Conservation (phyloP, 768 basidiomycete species). For the Holtermannia corniformis region DNA sequence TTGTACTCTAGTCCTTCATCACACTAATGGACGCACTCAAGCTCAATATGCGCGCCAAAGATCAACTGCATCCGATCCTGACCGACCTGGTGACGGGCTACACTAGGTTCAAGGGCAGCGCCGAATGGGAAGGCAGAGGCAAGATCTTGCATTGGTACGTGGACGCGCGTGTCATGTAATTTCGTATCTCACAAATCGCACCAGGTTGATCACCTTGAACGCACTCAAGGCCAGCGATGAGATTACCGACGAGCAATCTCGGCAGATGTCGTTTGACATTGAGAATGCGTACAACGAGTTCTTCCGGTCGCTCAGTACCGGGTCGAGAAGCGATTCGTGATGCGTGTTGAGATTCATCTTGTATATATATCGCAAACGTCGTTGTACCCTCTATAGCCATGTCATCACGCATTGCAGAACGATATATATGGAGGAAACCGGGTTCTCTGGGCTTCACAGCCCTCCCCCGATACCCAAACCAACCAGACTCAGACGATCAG, state of each 20-base stretch:
- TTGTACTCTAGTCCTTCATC: conserved; percentile 66
- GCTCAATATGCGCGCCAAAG: conserved; percentile 85
- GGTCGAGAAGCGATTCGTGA: background rate
- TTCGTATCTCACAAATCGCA: background rate
- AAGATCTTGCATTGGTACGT: conserved; percentile 80
- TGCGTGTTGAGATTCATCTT: too few species aligned
- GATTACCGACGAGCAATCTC: conserved; percentile 84
- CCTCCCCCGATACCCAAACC: background rate
- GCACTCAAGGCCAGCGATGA: conserved; percentile 96
- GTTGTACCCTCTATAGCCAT: too few species aligned
- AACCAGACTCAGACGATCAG: background rate
- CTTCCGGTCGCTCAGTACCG: conserved; percentile 46
- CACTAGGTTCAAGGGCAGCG: conserved; percentile 85
- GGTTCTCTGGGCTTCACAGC: background rate
- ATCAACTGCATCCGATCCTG: conserved; percentile 86
- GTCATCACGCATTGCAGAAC: too few species aligned
- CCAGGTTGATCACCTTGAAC: conserved; percentile 89
- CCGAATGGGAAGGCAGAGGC: conserved; percentile 92
- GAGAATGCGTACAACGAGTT: conserved; percentile 94
- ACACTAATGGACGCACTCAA: conserved; percentile 98
- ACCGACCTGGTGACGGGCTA: conserved; percentile 94
- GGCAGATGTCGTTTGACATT: conserved; percentile 93
- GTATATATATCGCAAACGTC: too few species aligned
- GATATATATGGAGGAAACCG: background rate
- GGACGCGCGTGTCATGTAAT: too few species aligned